Base-by-base conservation (phyloP, 495 filamentous ascomycete genomes). In the Penicillium samsonianum region DNA sequence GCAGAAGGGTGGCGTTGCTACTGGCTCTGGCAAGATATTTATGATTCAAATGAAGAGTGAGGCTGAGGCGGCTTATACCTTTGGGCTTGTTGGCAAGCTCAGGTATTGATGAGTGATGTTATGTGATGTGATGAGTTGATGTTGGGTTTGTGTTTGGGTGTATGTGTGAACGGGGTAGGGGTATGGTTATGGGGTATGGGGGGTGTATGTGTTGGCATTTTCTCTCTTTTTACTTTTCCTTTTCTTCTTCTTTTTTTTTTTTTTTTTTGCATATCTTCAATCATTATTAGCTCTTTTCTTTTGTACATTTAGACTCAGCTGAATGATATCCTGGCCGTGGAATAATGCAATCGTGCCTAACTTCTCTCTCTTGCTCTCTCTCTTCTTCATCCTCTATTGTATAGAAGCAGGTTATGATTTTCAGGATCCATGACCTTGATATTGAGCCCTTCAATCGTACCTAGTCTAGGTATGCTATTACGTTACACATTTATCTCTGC, bases 31-130 rank as follows among this genome's bases (percentile, higher is more conserved):
- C 33, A 85, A 79, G 50, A 87, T 92, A 46, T 96, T 89, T 80
- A 91, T 92, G 80, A 86, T 96, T 56, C 90, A 94, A 73, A 84
- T 86, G 82, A 84, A 81, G 70, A 78, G 80, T 48, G 83, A 86
- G 64, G 81, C 80, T 10, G 83, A 86, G 57, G 79, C 83, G 5
- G 79, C 81, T 14, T 83, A 83, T 67, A 82, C 81, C 5, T 86
- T 85, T 61, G 84, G 83, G 4, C 76, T 84, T 57, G 82, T 86
- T 23, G 83, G 83, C 5, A 84, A 83, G 59, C 61, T 84, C 28
- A 73, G 81, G 57, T 86, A 85, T 68, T 86, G 50, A 53, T 41
- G 41, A 20, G 44, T 57, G 30, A 44, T 35, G 19, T 9, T 25
- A 50, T 53, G 31, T 47, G 37, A 44, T 35, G 19, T 9, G 31